Base-by-base conservation (phyloP, 257 asterid genomes). In the Galeopsis tetrahit region DNA sequence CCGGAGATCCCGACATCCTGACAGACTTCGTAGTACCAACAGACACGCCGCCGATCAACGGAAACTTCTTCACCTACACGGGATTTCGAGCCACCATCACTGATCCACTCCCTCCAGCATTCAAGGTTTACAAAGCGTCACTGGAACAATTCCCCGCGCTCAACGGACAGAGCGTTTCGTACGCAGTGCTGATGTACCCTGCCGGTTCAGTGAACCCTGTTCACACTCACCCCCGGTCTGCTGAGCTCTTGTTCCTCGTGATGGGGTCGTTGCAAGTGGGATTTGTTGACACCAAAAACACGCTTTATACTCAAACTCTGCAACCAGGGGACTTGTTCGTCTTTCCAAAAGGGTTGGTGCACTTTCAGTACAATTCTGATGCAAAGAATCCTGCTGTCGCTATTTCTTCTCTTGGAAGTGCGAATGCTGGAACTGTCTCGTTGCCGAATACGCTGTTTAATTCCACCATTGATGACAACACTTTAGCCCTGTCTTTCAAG, bases 201-300 rank as follows among this genome's bases (percentile, higher is more conserved):
- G 3, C 65, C 56, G 74, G 79, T 14, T 43, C 84, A 4, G 87
- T 86, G 71, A 86, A 86, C 77, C 92, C 92, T 32, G 81, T 85
- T 8, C 90, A 86, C 81, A 81, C 78, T 21, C 95, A 88, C 56
- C 95, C 90, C 0, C 85, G 88, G 21, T 69, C 93, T 2, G 76
- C 92, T 0, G 91, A 86, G 88, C 87, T 88, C n/a, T 60, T 86
- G 21, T 75, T 88, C 66, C 31, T 88, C 7, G 65, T 63, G 15
- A 71, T n/a, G 70, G 92, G 92, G 0, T 21, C 78, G 1, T 15
- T 86, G 2, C 61, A 86, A 52, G 95, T 88, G 10, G 90, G 95
- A 35, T 86, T 86, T 28, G 85, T 86, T 13, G 87, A 84, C 78
- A 52, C 87, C 0, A 80, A 76, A 1, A 86, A 86, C 73, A 82